These are phyloP conservation scores for Omphalotus guepiniiformis DNA, from an alignment of 768 basidiomycete species.

Conservation along the genomic window DNA sequence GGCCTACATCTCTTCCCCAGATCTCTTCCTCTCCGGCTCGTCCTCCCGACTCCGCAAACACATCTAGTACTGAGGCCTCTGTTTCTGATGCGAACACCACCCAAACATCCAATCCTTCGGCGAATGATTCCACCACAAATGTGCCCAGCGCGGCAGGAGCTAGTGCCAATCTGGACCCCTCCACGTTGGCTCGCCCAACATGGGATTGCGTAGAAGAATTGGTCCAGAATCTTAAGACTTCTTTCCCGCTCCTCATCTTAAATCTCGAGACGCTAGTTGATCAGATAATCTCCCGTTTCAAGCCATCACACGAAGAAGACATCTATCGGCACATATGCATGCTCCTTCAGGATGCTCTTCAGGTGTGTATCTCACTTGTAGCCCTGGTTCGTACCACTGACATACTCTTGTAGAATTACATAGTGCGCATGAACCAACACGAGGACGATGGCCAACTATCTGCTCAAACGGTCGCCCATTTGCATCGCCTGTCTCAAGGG, in stretches of 20 bases:
- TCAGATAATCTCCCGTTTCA: conserved; percentile 87
- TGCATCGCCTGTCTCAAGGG: conserved; percentile 58
- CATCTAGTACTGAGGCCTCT: conserved; percentile 20
- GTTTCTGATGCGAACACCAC: conserved; percentile 12
- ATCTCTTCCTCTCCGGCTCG: conserved; percentile 1
- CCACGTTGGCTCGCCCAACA: conserved; percentile 52
- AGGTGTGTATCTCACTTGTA: conserved; percentile 41
- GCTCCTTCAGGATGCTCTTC: conserved; percentile 81
- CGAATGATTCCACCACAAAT: conserved; percentile 13
- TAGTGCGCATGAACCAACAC: conserved; percentile 55
- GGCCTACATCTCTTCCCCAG: conserved; percentile 13
- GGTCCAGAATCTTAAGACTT: conserved; percentile 89
- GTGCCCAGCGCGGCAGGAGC: conserved; percentile 12
- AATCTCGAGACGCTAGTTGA: conserved; percentile 98
- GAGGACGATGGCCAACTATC: conserved; percentile 68
- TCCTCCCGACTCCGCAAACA: conserved; percentile 21
- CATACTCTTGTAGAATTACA: conserved; percentile 49
- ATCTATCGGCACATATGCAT: conserved; percentile 88
- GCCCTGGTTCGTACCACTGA: background rate
- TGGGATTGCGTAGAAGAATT: conserved; percentile 94
- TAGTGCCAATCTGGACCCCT: conserved; percentile 16
- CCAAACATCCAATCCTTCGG: conserved; percentile 7
- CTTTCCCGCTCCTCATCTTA: conserved; percentile 90
- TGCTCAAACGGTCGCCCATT: conserved; percentile 48
- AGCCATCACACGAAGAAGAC: conserved; percentile 87